Evolutionary conservation across 164 flowering plant species (phyloP), one percentile per base, ranked within the genome.

Genomic region (Stephania japonica): DNA sequence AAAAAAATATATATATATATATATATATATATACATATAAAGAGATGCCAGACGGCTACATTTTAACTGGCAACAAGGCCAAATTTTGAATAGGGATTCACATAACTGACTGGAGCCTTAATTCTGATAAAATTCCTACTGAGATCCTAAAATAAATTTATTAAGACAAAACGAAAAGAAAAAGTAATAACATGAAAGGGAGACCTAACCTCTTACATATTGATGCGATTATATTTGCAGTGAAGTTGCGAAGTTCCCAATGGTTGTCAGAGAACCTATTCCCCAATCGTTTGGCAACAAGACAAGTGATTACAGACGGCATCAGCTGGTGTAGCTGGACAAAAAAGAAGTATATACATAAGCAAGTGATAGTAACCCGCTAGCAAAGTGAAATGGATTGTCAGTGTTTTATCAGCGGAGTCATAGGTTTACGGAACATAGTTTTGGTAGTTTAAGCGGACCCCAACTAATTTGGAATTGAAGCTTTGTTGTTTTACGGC

Each of bases 301-400:
- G 87, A 87, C 99, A 96, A 61, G 99, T 96, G 59, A 93, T 84
- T 6, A 96, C 86, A 74, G 97, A 86, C 62, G 97, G 99, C 98
- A 96, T 93, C 86, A 96, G 74, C 71, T 96, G 97, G 77, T 95
- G 98, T 66, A 93, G 86, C 99, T 95, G 90, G 49, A 72, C 42
- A 68, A 38, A 77, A 71, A 64, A 21, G 73, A 7, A 21, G 42
- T 49, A 26, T n/a, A 21, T 53, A 68, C 65, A 64, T 76, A 78
- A 53, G 67, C 18, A 44, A 10, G 64, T 21, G 25, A 24, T 9
- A 53, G 56, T 42, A 75, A 32, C 41, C 18, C 43, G 42, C 13
- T 47, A 25, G 66, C 43, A 38, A 68, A 49, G 23, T 68, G 24
- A n/a, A n/a, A n/a, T n/a, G n/a, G n/a, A n/a, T n/a, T n/a, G n/a